Conservation (phyloP, 2,329 filamentous ascomycete genomes). For the Colletotrichum sp. region DNA sequence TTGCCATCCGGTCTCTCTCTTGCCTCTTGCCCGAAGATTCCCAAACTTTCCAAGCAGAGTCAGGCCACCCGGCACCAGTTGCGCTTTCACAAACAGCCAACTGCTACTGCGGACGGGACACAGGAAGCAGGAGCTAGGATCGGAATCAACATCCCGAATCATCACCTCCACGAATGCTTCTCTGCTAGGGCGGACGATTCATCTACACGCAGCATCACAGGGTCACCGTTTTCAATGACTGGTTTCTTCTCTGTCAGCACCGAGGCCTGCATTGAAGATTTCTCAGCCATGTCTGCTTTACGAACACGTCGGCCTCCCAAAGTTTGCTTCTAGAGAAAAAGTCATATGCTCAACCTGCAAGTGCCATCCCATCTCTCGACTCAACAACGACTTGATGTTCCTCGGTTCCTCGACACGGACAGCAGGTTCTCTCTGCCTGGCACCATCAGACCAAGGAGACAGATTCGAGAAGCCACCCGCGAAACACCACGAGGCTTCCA, state of each 20-base stretch:
- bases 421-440: not conserved
- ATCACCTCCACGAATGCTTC: not conserved
- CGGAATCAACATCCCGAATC: not conserved
- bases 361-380: not conserved
- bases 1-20: not conserved
- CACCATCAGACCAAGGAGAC: not conserved
- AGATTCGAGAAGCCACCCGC: not conserved
- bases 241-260: not conserved
- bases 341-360: not conserved
- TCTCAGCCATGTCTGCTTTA: not conserved
- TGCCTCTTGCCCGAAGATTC: not conserved
- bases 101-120: not conserved
- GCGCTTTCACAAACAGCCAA: not conserved
- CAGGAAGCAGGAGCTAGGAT: not conserved
- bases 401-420: not conserved
- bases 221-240: not conserved
- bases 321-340: not conserved
- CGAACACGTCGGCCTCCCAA: not conserved
- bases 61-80: not conserved
- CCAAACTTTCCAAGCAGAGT: not conserved
- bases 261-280: not conserved
- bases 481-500: not conserved
- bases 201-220: not conserved
- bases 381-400: not conserved
- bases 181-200: not conserved